These are phyloP conservation scores for Lentinula sp. DNA, from an alignment of 768 basidiomycete species.

Conservation along the genomic window DNA sequence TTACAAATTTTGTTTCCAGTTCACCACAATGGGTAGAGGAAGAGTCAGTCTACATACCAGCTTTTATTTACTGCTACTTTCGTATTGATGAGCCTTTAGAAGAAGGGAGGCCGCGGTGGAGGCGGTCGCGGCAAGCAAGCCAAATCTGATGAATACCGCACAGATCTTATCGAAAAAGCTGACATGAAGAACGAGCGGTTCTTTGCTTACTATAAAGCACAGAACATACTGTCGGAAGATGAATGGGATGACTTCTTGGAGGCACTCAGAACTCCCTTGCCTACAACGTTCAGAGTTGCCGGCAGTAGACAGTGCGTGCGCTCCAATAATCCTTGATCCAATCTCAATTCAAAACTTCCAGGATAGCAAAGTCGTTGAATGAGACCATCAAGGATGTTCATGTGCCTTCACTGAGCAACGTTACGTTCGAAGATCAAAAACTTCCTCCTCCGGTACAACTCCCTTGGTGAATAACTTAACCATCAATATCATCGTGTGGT, in stretches of 20 bases:
- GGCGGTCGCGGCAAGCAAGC: constrained; percentile 7
- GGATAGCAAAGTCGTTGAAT: constrained; percentile 71
- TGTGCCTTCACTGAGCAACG: constrained; percentile 67
- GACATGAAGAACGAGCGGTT: constrained; percentile 72
- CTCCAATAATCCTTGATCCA: neutral
- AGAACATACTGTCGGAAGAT: constrained; percentile 65
- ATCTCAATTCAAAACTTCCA: constrained; percentile 17
- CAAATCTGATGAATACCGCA: constrained; percentile 31
- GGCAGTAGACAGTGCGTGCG: constrained; percentile 72
- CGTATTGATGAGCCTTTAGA: neutral
- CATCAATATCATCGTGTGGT: neutral
- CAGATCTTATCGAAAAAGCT: constrained; percentile 46
- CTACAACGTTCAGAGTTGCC: constrained; percentile 91
- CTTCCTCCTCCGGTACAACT: constrained; percentile 80
- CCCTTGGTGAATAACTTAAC: constrained; percentile 56
- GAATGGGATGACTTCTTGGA: constrained; percentile 79
- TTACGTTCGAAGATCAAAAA: constrained; percentile 68
- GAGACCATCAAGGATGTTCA: constrained; percentile 70
- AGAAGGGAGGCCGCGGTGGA: neutral
- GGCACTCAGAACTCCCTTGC: constrained; percentile 63
- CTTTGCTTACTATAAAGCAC: constrained; percentile 64
- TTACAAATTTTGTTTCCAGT: neutral
- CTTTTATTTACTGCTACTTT: neutral
- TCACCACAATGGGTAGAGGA: neutral
- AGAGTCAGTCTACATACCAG: neutral